Evolutionary conservation across 2,329 filamentous ascomycete species (phyloP).

Genomic region (Aspergillus sp.): DNA sequence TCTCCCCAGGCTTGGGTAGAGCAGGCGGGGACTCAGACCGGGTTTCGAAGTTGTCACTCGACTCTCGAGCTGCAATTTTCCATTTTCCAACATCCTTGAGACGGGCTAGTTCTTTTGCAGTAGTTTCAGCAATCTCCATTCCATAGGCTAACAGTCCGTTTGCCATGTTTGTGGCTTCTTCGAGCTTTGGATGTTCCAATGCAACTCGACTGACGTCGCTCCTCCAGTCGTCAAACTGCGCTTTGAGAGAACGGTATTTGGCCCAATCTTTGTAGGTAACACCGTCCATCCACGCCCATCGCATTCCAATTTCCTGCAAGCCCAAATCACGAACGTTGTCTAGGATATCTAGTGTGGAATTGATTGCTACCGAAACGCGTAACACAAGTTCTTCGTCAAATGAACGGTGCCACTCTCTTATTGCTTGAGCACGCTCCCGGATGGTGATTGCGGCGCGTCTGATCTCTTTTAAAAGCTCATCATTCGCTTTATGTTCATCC

Average conservation of each 20-base stretch:
- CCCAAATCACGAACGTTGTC: conserved; percentile 76
- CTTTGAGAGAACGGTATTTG: conserved; percentile 84
- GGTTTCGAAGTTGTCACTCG: conserved; percentile 70
- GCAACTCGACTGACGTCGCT: conserved; percentile 71
- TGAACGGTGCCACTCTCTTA: conserved; percentile 67
- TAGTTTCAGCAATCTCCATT: conserved; percentile 71
- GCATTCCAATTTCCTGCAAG: conserved; percentile 84
- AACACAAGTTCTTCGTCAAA: conserved; percentile 64
- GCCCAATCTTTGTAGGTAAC: conserved; percentile 97
- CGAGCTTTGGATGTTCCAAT: conserved; percentile 63
- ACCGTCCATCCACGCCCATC: conserved; percentile 91
- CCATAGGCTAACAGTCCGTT: conserved; percentile 67
- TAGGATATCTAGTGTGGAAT: conserved; percentile 74
- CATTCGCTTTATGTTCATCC: conserved; percentile 46
- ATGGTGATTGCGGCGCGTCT: conserved; percentile 64
- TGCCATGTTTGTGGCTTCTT: conserved; percentile 59
- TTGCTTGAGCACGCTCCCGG: conserved; percentile 67
- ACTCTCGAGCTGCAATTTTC: conserved; percentile 72
- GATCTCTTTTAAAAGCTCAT: conserved; percentile 50
- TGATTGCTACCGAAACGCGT: conserved; percentile 65
- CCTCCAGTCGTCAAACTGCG: conserved; percentile 76
- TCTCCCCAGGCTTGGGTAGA: conserved; percentile 18
- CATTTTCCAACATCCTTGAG: conserved; percentile 78
- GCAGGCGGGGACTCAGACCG: conserved; percentile 41
- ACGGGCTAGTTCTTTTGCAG: conserved; percentile 70